Evolutionary conservation across 805 yeast genomes (phyloP), one percentile per base, ranked within the genome.

Genomic region (Yamadazyma kitorensis): DNA sequence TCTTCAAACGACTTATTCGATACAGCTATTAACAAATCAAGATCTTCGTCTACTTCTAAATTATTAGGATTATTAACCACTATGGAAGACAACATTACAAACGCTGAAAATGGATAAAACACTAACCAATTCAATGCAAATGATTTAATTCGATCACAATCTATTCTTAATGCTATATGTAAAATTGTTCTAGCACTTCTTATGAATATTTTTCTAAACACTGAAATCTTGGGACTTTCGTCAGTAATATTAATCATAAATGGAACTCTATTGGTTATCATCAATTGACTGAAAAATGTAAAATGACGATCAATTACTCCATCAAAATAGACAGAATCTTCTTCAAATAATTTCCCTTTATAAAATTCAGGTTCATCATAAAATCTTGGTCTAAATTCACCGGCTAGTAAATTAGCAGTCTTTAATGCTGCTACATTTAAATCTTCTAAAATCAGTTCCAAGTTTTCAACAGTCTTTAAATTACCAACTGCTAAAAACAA

Each of bases 281-380:
- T 41, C 23, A 57, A 37, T 34, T 59, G 61, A 12, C 50, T 42
- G 36, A 57, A 57, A 37, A 43, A 60, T 5, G 48, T 36, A 25
- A 52, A 45, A 29, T 56, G 55, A 17, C 54, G 20, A 17, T 48
- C 31, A 10, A 40, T 20, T 15, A 45, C 40, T 7, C 34, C 29
- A 14, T 35, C 3, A 21, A 15, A 16, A 22, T 13, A 12, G 8
- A 16, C 11, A 4, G 6, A 29, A 29, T 5, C 12, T 25, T 5
- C 15, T 11, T 9, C 3, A 24, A 14, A 14, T 20, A 10, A 3
- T 14, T 18, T 3, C 10, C 18, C 31, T 27, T 6, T 14, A 27
- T 10, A 13, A 33, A 66, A 66, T 6, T 45, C 43, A 3, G 64
- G 62, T 27, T 64, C 70, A 34, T 58, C 52, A 37, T 45, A 57